phyloP scores from a whole-genome alignment of 345 rosid genomes.

The Linum tenue region DNA sequence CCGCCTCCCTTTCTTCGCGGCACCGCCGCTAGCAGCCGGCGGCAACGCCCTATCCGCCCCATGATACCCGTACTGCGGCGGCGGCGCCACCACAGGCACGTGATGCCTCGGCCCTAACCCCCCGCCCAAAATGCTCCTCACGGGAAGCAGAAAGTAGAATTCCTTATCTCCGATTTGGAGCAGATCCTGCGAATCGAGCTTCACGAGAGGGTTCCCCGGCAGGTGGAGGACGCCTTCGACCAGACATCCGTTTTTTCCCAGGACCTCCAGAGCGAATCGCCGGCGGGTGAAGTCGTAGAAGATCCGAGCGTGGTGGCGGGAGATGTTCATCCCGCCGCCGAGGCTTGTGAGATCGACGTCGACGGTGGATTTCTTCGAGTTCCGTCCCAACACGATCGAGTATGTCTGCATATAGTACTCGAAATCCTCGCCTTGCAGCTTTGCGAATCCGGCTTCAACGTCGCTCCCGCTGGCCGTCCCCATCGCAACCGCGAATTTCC shows the following conservation, averaged over 20 bases:
- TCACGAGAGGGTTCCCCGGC: conserved; percentile 85
- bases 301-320: conserved; percentile 88
- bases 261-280: conserved; percentile 90
- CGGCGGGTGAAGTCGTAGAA: conserved; percentile 96
- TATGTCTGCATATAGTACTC: conserved; percentile 98
- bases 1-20: conserved; percentile 55
- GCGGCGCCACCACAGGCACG: conserved; percentile 17
- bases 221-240: conserved; percentile 98
- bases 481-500: conserved; percentile 16
- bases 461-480: conserved; percentile 56
- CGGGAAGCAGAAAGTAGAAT: conserved; percentile 79
- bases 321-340: conserved; percentile 97
- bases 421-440: conserved; percentile 95
- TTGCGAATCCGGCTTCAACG: conserved; percentile 95
- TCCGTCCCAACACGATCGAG: conserved; percentile 89
- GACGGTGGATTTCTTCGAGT: conserved; percentile 87
- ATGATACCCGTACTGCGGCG: conserved; percentile 42
- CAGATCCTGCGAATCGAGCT: conserved; percentile 89
- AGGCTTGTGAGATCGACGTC: conserved; percentile 91
- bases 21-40: conserved; percentile 14
- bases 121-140: conserved; percentile 79
- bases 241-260: conserved; percentile 94
- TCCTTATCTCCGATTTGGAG: conserved; percentile 94
- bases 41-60: conserved; percentile 29
- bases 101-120: conserved; percentile 62